Conservation (phyloP, 805 yeast species). For the Zygosaccharomyces siamensis region DNA sequence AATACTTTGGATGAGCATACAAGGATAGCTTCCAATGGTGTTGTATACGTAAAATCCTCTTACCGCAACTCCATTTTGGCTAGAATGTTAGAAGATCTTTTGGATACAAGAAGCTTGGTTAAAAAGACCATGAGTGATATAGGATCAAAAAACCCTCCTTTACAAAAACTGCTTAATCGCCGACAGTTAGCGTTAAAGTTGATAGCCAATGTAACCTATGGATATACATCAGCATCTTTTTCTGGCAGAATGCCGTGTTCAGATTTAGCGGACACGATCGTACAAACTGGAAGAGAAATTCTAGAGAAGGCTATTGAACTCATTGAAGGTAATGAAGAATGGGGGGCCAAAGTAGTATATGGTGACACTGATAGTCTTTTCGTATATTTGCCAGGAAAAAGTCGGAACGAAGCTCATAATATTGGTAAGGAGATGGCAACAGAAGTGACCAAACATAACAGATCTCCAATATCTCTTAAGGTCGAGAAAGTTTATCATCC, state of each 20-base stretch:
- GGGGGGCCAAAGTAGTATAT: constrained; percentile 92
- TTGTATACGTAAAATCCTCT: constrained; percentile 61
- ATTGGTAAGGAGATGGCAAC: constrained; percentile 69
- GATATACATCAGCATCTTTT: constrained; percentile 89
- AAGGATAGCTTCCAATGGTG: constrained; percentile 80
- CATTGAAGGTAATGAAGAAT: constrained; percentile 54
- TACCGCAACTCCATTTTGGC: constrained; percentile 72
- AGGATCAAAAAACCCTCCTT: constrained; percentile 37
- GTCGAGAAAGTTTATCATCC: constrained; percentile 94
- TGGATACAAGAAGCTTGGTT: constrained; percentile 74
- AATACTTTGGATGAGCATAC: constrained; percentile 50
- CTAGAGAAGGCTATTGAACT: constrained; percentile 61
- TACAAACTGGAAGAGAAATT: constrained; percentile 84
- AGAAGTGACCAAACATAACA: constrained; percentile 58
- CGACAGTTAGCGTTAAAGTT: constrained; percentile 83
- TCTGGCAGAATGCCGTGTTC: constrained; percentile 98
- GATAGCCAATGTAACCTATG: constrained; percentile 93
- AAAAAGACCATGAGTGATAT: constrained; percentile 63
- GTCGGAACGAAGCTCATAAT: constrained; percentile 68
- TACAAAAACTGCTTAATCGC: constrained; percentile 58
- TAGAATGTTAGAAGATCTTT: constrained; percentile 76
- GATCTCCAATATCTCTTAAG: constrained; percentile 76
- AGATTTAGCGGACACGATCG: constrained; percentile 92
- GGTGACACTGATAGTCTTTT: constrained; percentile 96
- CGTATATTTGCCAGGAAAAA: constrained; percentile 81